Evolutionary conservation across 1,284 basidiomycete species (phyloP), one percentile per base, ranked within the genome.

Genomic region (Cerrena zonata): DNA sequence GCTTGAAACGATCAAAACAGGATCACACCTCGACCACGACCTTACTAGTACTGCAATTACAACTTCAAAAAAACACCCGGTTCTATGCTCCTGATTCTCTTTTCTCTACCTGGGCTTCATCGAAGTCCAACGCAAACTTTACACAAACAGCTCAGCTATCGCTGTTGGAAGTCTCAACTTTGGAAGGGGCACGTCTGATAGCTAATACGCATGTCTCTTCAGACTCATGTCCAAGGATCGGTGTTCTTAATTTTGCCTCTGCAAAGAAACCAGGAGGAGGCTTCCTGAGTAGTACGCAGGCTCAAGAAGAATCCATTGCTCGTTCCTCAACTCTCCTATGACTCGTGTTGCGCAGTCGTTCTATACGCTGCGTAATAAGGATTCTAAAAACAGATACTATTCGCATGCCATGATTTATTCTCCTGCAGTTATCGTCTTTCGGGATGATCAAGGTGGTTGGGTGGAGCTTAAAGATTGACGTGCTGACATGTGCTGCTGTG

Each of bases 261-360:
- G 84, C 85, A 5, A 82, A 72, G 56, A 78, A 79, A 23, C 80
- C 82, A 1, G 85, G 84, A 1, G 84, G 85, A 4, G 84, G 85
- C 1, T 87, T 88, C 62, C 67, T 78, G 27, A 69, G 56, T 36
- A 86, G 86, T 26, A 76, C 84, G 2, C 76, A 77, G 56, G 84
- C 85, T 2, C 85, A 88, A 61, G 86, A 88, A 62, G 85, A 88
- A 64, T 81, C 80, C 41, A 75, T 88, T 55, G 84, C 85, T 2
- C 78, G 85, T 40, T 77, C 82, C 1, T 85, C 83, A 22, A 82
- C 79, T 1, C 65, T 86, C 76, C 88, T 50, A 74, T 76, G 62
- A 78, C 79, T 18, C 62, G 66, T 7, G 65, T 66, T 2, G 78
- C 76, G 0, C 71, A 78, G 51, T 67, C 71, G 26, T 87, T 84